Conservation (phyloP, 176 grass and related monocot genomes). For the Coix lacrymajobi region DNA sequence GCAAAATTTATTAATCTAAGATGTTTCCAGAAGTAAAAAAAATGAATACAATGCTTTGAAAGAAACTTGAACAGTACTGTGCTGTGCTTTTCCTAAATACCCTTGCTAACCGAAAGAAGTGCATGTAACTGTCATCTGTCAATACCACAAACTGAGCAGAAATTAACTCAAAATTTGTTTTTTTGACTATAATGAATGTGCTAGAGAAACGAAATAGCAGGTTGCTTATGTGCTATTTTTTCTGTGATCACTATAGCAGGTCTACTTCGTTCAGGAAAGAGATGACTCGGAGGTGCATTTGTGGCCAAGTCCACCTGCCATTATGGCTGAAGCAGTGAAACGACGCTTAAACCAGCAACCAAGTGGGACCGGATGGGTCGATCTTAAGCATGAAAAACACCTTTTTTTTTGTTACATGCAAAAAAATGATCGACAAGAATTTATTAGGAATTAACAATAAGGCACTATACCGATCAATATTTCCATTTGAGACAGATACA, state of each 20-base stretch:
- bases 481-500: neutral
- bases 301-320: conserved; percentile 3
- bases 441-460: neutral
- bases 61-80: neutral
- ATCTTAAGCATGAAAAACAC: neutral
- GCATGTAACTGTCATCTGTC: too few relatives aligned
- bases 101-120: too few relatives aligned
- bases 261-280: neutral
- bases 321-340: neutral
- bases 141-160: neutral
- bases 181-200: neutral
- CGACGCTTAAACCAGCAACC: neutral
- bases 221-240: too few relatives aligned
- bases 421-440: neutral
- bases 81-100: neutral
- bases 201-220: too few relatives aligned
- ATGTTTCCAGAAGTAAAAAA: neutral
- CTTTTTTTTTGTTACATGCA: neutral
- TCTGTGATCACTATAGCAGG: too few relatives aligned
- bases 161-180: neutral
- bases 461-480: neutral
- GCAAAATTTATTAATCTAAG: neutral
- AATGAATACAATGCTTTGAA: neutral
- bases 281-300: neutral
- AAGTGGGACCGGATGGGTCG: neutral